phyloP scores from a whole-genome alignment of 2,329 filamentous ascomycete genomes.

The Aureobasidium sp. region DNA sequence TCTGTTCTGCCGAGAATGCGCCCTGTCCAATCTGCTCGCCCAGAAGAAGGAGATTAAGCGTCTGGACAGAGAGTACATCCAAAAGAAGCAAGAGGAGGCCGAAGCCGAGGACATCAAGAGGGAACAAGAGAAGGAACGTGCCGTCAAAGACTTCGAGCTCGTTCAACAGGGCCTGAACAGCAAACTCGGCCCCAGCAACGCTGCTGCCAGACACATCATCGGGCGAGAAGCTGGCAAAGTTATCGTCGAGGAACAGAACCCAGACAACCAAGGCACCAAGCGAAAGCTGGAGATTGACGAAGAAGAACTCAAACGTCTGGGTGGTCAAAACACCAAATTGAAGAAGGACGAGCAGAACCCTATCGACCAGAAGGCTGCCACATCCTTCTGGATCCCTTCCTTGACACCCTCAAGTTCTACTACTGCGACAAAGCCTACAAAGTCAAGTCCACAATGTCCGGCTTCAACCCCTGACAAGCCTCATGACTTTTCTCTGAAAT shows the following conservation, averaged over 20 bases:
- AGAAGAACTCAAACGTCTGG: slow-evolving; percentile 65
- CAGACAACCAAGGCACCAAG: slow-evolving; percentile 48
- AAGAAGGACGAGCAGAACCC: slow-evolving; percentile 56
- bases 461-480: slow-evolving; percentile 58
- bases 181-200: slow-evolving; percentile 29
- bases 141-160: slow-evolving; percentile 75
- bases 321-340: slow-evolving; percentile 63
- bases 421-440: slow-evolving; percentile 38
- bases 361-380: slow-evolving; percentile 63
- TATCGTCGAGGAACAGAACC: slow-evolving; percentile 24
- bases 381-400: slow-evolving; percentile 89
- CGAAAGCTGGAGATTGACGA: slow-evolving; percentile 77
- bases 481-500: slow-evolving; percentile 72
- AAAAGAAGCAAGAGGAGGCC: slow-evolving; percentile 55
- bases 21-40: slow-evolving; percentile 79
- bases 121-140: slow-evolving; percentile 62
- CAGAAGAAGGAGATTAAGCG: slow-evolving; percentile 90
- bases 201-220: slow-evolving; percentile 39
- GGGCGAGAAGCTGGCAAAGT: slow-evolving; percentile 32
- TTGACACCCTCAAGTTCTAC: slow-evolving; percentile 55
- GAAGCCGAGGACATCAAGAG: slow-evolving; percentile 56
- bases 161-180: slow-evolving; percentile 60
- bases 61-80: slow-evolving; percentile 55
- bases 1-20: slow-evolving; percentile 93
- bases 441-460: slow-evolving; percentile 45